Conservation (phyloP, 352 stramenopile genomes). For the Plasmopara halstedii region DNA sequence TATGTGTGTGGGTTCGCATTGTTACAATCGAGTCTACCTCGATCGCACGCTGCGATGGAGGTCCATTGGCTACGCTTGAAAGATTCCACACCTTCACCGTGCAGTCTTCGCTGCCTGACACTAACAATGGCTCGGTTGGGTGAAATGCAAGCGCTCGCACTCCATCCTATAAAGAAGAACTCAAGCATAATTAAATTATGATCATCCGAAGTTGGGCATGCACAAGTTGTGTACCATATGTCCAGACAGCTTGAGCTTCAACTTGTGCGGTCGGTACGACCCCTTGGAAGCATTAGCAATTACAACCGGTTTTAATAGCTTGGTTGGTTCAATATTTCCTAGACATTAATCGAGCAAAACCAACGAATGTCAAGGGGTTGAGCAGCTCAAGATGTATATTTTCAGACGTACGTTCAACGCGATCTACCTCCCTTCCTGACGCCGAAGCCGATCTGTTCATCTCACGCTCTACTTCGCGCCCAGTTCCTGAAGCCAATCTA, state of each 20-base stretch:
- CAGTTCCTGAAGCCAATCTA: conserved; percentile 27
- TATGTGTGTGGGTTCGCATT: conserved; percentile 62
- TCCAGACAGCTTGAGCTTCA: conserved; percentile 79
- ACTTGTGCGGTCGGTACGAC: conserved; percentile 68
- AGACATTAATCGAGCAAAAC: neutral
- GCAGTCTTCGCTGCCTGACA: conserved; percentile 81
- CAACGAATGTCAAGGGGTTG: neutral
- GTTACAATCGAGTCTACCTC: conserved; percentile 78
- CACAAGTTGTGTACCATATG: conserved; percentile 50
- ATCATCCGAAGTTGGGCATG: neutral
- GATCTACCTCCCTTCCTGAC: conserved; percentile 33
- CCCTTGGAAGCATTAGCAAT: conserved; percentile 49
- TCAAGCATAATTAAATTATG: neutral
- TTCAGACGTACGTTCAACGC: conserved; percentile 18
- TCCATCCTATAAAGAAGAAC: conserved; percentile 39
- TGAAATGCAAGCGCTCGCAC: conserved; percentile 73
- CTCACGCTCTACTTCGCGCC: conserved; percentile 31
- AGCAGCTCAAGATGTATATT: conserved; percentile 1
- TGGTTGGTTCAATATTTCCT: conserved; percentile 29
- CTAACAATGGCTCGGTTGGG: conserved; percentile 69
- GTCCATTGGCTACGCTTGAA: conserved; percentile 43
- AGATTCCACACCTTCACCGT: conserved; percentile 83
- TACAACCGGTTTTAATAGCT: conserved; percentile 31
- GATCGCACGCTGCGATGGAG: conserved; percentile 55
- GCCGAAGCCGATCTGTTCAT: conserved; percentile 16